A percentile compares a stretch with the other conserved stretches of the same genome.
These are phyloP conservation scores for Fusarium mangiferae DNA, from an alignment of 2,329 filamentous ascomycete species.

Conservation along the genomic window DNA sequence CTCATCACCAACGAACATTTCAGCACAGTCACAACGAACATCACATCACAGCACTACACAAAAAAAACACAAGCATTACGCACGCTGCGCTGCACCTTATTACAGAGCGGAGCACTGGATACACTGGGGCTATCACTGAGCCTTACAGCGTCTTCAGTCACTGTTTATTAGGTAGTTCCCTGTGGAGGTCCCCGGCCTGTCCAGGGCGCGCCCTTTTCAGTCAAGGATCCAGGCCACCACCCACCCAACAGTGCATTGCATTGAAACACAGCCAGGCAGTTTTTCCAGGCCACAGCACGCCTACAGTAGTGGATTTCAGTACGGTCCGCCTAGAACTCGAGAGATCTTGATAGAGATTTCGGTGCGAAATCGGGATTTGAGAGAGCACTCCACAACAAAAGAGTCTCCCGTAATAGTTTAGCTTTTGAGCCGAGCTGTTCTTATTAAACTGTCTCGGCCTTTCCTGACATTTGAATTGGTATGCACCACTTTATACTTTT, in stretches of 20 bases:
- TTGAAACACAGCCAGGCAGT: not conserved
- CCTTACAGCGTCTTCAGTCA: not conserved
- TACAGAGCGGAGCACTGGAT: conserved; percentile 29
- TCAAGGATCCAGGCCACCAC: conserved; percentile 3
- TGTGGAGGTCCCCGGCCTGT: conserved; percentile 5
- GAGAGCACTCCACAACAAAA: conserved; percentile 23
- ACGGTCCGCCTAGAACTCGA: conserved; percentile 4
- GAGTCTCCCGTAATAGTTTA: conserved; percentile 32
- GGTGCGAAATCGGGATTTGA: conserved; percentile 35
- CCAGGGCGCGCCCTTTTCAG: conserved; percentile 3
- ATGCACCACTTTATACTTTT: conserved; percentile 22
- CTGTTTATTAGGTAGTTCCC: not conserved
- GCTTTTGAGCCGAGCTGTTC: conserved; percentile 23
- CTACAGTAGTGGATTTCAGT: conserved; percentile 4
- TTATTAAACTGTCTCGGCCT: conserved; percentile 24
- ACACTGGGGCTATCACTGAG: conserved; percentile 11
- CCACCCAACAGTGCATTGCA: not conserved
- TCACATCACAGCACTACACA: conserved; percentile 37
- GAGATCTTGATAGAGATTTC: conserved; percentile 17
- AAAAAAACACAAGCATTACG: conserved; percentile 2
- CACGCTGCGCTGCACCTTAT: not conserved
- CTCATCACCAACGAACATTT: conserved; percentile 55
- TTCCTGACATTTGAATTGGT: conserved; percentile 21
- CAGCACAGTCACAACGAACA: conserved; percentile 51
- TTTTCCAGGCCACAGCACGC: conserved; percentile 10